Evolutionary conservation across 345 rosid genomes (phyloP).

Genomic region (Gossypium raimondii): DNA sequence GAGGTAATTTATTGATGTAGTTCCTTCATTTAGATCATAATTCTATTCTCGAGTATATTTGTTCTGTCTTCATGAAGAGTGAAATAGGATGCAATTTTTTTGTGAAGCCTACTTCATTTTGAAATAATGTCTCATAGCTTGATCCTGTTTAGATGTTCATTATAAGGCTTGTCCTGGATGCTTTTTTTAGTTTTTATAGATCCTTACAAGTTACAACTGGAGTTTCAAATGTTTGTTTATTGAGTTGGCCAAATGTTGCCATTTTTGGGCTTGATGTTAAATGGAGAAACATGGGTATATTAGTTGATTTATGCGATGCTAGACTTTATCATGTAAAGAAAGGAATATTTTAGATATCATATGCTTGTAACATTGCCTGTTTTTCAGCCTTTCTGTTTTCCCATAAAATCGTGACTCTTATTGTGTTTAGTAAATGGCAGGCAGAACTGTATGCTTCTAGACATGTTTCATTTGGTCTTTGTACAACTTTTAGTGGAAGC

Average conservation of each 20-base stretch:
- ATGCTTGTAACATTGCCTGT: not conserved
- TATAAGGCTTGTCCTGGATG: not conserved
- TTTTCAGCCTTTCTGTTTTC: not conserved
- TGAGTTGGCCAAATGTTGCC: not conserved
- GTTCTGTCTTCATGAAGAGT: not conserved
- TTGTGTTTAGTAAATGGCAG: not conserved
- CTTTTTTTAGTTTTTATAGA: not conserved
- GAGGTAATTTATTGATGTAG: conserved; percentile 45
- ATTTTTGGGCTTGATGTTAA: not conserved
- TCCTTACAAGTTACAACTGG: not conserved
- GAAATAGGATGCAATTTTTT: not conserved
- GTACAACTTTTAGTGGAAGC: not conserved
- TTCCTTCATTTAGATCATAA: not conserved
- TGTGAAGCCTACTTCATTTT: not conserved
- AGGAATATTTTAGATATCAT: not conserved
- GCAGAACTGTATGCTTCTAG: not conserved
- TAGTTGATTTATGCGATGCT: not conserved
- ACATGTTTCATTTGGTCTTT: not conserved
- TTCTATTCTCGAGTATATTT: not conserved
- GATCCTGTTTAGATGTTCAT: not conserved
- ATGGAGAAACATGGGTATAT: not conserved
- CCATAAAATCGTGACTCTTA: not conserved
- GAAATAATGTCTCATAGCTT: not conserved
- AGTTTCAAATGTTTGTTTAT: not conserved
- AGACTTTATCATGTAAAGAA: not conserved